Evolutionary conservation across 2,329 filamentous ascomycete genomes (phyloP), one percentile per base, ranked within the genome.

Genomic region (Colletotrichum aenigma): DNA sequence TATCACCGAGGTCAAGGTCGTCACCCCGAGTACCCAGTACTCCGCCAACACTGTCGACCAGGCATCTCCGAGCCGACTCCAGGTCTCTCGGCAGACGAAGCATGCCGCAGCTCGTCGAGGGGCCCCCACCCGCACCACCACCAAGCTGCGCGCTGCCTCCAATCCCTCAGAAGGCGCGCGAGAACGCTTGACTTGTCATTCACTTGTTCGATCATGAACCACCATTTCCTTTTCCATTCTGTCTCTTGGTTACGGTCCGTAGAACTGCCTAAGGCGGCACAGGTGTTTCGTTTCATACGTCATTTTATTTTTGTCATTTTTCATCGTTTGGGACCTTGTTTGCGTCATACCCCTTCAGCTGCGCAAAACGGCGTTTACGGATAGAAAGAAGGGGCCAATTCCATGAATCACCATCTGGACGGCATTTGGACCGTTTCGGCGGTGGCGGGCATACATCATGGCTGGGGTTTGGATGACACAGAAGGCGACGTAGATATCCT

Each of bases 121-220:
- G 88, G 1, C 89, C 89, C 34, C 90, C 90, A 2, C 89, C 87
- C 18, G 88, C 85, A 16, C 90, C 90, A 8, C 90, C 90, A 7
- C 90, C 90, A 28, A 90, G 84, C 13, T 87, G 87, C 77, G 89
- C 90, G 16, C 84, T 92, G 26, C 90, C 90, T 21, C 90, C 90
- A 0, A 85, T 91, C 52, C 89, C 89, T 28, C 74, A 66, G 13
- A 75, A 75, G n/a, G 13, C 38, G 61, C 66, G 38, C 43, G 55
- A 60, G 34, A 56, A 62, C 13, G 52, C 66, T 32, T 75, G 38
- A 38, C 66, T 26, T 28, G 36, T 55, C 60, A 26, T 60, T 75
- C 30, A 24, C 34, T 65, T 24, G 65, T 28, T 48, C 26, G 28
- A 24, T 38, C 28, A 24, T 24, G 26, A 67, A 36, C 26, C 26